A percentile compares a stretch with the other conserved stretches of the same genome.
Conservation (phyloP, 2,329 filamentous ascomycete genomes). For the Aspergillus carbonarius region DNA sequence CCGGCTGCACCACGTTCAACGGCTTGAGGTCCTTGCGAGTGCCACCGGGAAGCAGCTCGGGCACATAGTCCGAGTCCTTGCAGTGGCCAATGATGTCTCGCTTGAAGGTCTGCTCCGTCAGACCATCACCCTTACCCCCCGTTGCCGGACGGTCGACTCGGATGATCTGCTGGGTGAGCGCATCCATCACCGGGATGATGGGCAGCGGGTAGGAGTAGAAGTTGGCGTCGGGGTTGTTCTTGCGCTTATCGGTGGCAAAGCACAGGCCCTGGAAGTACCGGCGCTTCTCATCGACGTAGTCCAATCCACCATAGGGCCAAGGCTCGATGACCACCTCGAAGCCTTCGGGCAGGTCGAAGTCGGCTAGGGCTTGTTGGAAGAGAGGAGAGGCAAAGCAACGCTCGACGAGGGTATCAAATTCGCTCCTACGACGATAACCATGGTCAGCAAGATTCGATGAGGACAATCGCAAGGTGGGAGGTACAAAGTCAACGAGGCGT, state of each 20-base stretch:
- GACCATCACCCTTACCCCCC: constrained; percentile 50
- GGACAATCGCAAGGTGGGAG: neutral
- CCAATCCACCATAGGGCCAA: constrained; percentile 58
- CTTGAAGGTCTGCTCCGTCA: constrained; percentile 43
- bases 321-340: constrained; percentile 58
- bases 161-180: constrained; percentile 54
- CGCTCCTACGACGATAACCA: constrained; percentile 30
- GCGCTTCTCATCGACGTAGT: constrained; percentile 46
- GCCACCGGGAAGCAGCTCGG: constrained; percentile 47
- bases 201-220: constrained; percentile 62
- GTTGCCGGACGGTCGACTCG: constrained; percentile 59
- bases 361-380: constrained; percentile 53
- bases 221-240: constrained; percentile 57
- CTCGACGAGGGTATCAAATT: constrained; percentile 50
- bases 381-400: constrained; percentile 53
- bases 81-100: constrained; percentile 54
- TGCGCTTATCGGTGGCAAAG: constrained; percentile 46
- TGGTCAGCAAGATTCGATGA: neutral
- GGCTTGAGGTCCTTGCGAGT: constrained; percentile 61
- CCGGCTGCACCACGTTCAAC: constrained; percentile 69
- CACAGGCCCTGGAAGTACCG: constrained; percentile 56
- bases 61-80: constrained; percentile 52
- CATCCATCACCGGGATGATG: constrained; percentile 56
- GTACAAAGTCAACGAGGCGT: constrained; percentile 50
- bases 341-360: constrained; percentile 55